Evolutionary conservation across 2,329 filamentous ascomycete genomes (phyloP).

Genomic region (Cordyceps javanica): DNA sequence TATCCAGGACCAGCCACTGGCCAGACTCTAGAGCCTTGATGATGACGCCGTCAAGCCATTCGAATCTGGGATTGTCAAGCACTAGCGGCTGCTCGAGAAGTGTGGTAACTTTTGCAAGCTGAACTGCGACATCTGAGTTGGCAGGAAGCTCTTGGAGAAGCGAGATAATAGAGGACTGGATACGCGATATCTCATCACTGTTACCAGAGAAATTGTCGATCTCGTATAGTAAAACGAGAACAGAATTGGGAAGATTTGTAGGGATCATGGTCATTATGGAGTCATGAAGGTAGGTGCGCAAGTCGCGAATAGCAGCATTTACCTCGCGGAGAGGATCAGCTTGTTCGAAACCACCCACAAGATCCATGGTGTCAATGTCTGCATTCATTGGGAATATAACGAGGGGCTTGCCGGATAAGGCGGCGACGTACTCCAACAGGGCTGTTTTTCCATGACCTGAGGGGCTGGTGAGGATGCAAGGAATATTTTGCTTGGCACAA

Average conservation of each 20-base stretch:
- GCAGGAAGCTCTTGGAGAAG: slow-evolving; percentile 37
- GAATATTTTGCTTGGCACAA: slow-evolving; percentile 79
- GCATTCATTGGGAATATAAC: slow-evolving; percentile 86
- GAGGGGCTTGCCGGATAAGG: slow-evolving; percentile 66
- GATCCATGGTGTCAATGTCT: slow-evolving; percentile 93
- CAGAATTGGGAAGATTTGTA: slow-evolving; percentile 37
- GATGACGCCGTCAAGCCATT: slow-evolving; percentile 92
- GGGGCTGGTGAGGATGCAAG: slow-evolving; percentile 79
- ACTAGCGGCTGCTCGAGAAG: slow-evolving; percentile 48
- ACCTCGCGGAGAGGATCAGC: slow-evolving; percentile 73
- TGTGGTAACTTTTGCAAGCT: slow-evolving; percentile 42
- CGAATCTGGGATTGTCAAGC: slow-evolving; percentile 74
- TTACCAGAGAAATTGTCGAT: slow-evolving; percentile 39
- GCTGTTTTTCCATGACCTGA: slow-evolving; percentile 84
- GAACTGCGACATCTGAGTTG: slow-evolving; percentile 38
- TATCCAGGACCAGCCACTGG: slow-evolving; percentile 91
- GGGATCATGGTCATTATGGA: slow-evolving; percentile 45
- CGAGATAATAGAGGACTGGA: slow-evolving; percentile 32
- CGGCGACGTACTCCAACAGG: slow-evolving; percentile 74
- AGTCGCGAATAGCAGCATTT: slow-evolving; percentile 45
- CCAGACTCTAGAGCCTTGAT: slow-evolving; percentile 81
- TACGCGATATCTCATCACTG: slow-evolving; percentile 28
- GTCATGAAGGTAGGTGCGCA: slow-evolving; percentile 46
- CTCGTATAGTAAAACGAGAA: slow-evolving; percentile 44
- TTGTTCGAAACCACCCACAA: slow-evolving; percentile 95